Conservation (phyloP, 495 filamentous ascomycete species). For the Neurospora sublineolata region DNA sequence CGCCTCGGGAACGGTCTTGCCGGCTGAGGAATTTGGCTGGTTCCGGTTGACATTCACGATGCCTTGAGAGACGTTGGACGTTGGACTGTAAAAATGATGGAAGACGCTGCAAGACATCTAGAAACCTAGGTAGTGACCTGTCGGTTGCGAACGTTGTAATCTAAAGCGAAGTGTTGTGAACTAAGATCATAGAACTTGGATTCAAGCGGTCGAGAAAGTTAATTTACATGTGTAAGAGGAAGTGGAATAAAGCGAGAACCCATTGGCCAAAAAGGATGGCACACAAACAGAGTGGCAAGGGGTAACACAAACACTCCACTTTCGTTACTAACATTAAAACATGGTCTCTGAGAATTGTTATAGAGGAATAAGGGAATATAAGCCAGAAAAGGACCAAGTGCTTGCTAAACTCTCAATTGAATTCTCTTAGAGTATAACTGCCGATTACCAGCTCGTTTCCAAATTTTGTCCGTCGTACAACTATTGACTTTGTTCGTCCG, state of each 20-base stretch:
- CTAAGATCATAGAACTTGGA: neutral
- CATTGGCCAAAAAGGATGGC: neutral
- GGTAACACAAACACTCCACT: neutral
- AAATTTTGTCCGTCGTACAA: neutral
- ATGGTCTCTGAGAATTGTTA: neutral
- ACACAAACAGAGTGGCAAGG: no score
- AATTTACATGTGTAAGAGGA: neutral
- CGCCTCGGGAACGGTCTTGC: slow-evolving; percentile 29
- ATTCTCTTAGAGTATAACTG: neutral
- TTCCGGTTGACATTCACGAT: slow-evolving; percentile 43
- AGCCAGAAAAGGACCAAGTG: neutral
- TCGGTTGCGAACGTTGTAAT: neutral
- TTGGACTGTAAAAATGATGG: slow-evolving; percentile 22
- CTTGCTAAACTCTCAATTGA: neutral
- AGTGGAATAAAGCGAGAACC: neutral
- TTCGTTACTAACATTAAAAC: neutral
- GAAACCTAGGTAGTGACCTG: neutral
- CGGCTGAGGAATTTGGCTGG: slow-evolving; percentile 37
- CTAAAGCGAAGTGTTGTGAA: neutral
- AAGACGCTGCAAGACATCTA: slow-evolving; percentile 1
- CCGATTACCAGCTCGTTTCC: neutral
- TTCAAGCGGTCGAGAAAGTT: neutral
- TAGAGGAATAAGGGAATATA: neutral
- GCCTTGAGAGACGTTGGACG: slow-evolving; percentile 17
- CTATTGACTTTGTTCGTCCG: neutral